Base-by-base conservation (phyloP, 1,284 basidiomycete genomes). In the Sutorius eximius region DNA sequence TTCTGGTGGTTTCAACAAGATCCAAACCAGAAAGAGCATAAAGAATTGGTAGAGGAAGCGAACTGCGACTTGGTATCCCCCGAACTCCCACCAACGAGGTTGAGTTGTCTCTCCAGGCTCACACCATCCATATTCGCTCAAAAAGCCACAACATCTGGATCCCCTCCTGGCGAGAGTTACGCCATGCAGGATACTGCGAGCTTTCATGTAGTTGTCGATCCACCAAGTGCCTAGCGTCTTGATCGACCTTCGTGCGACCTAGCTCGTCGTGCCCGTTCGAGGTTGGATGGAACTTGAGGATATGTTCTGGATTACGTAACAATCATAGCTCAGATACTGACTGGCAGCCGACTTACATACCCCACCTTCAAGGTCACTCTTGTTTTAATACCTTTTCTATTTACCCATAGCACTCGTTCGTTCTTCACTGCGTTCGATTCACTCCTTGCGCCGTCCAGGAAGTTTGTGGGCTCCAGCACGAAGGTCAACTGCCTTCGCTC, bases 1-100 rank as follows among this genome's bases (percentile, higher is more conserved):
- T 48, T 54, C 11, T 68, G 69, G 66, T 68, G 69, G 66, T 68
- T 68, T 52, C 59, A 61, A 37, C 15, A 63, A 3, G 58, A 67
- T 36, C 63, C 67, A 34, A 16, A 27, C 3, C 52, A 53, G 16
- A 5, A 3, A 4, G 49, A 48, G 9, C 29, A 53, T 8, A 8
- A 48, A 5, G 48, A 52, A 13, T 43, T 52, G 15, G 45, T 2
- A 22, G 40, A 47, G 4, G 46, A 51, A 22, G 32, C 2, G 4
- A 22, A 34, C 2, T n/a, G 16, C 13, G 11, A 13, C 24, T 27
- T 5, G 13, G 20, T n/a, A 20, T 45, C 34, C 29, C 50, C 41
- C 33, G 13, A 15, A 16, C 34, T n/a, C 5, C 49, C 18, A 29
- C 18, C 9, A 11, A 30, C 18, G 8, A 37, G 24, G 40, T 27